phyloP scores from a whole-genome alignment of 345 rosid genomes.

The Eucalyptus erythrocorys region DNA sequence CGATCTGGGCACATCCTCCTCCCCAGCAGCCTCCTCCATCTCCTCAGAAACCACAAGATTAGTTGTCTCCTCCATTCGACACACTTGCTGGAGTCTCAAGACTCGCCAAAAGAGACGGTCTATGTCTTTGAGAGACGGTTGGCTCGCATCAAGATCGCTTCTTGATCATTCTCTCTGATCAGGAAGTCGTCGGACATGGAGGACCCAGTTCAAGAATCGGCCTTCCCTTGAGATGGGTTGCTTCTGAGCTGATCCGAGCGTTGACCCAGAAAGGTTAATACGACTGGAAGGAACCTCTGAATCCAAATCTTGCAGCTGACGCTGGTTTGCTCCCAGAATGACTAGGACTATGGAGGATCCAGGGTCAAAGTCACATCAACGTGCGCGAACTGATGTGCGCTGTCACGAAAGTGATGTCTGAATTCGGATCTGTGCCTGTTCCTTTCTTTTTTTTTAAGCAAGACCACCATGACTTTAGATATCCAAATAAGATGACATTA shows the following conservation, averaged over 20 bases:
- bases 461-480: neutral
- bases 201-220: neutral
- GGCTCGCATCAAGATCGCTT: neutral
- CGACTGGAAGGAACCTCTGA: neutral
- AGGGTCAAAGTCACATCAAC: neutral
- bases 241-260: neutral
- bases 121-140: neutral
- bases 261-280: neutral
- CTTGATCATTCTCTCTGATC: neutral
- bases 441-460: accelerated
- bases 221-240: neutral
- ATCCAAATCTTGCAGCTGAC: neutral
- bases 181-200: neutral
- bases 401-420: neutral
- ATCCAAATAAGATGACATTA: neutral
- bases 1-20: neutral
- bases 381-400: neutral
- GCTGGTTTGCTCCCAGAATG: neutral
- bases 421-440: neutral
- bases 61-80: neutral
- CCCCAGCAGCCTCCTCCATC: neutral
- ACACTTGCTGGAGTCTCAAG: neutral
- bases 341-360: neutral
- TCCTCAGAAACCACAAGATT: neutral
- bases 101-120: neutral